Base-by-base conservation (phyloP, 2,329 filamentous ascomycete genomes). In the Knoxdaviesia capensis region DNA sequence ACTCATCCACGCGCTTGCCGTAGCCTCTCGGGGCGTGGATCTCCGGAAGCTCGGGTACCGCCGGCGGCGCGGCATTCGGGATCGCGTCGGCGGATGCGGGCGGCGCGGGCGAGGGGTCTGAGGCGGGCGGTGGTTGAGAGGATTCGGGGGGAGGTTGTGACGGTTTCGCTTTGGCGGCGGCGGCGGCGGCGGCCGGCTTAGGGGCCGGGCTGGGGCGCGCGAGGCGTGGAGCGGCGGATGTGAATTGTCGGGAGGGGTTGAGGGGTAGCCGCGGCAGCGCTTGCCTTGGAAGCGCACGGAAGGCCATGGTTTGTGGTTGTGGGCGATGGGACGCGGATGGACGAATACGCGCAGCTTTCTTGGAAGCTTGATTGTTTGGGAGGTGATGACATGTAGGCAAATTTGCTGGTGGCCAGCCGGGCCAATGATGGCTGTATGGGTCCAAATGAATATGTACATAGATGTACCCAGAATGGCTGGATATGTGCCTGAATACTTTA, bases 11-110 rank as follows among this genome's bases (percentile, higher is more conserved):
- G 10, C 64, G 63, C 54, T 67, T 68, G 51, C 75, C 75, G 49
- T 75, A 76, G 31, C 66, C 63, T 47, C 72, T 63, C 7, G 74
- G 74, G 5, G 73, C 74, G 46, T 73, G 59, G 49, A 69, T 71
- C 58, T 10, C 64, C 63, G 34, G 61, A 50, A 40, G 66, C 49
- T 36, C 53, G 32, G 37, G 38, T 11, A 31, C 9, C 11, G 36
- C 34, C 7, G 11, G 45, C 35, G 34, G 41, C 28, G n/a, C 42
- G n/a, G 38, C 30, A 40, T 50, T 53, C 7, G 43, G 43, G 6
- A 45, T 40, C 10, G 39, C 38, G 31, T 47, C 30, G 2, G 48
- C 36, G 20, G 47, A 44, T 28, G 38, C 39, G 28, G 45, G 41
- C n/a, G 11, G 41, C 20, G 43, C 51, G 47, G 46, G 50, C 48